These are phyloP conservation scores for Endoconidiophora polonica DNA, from an alignment of 2,329 filamentous ascomycete genomes.

Conservation along the genomic window DNA sequence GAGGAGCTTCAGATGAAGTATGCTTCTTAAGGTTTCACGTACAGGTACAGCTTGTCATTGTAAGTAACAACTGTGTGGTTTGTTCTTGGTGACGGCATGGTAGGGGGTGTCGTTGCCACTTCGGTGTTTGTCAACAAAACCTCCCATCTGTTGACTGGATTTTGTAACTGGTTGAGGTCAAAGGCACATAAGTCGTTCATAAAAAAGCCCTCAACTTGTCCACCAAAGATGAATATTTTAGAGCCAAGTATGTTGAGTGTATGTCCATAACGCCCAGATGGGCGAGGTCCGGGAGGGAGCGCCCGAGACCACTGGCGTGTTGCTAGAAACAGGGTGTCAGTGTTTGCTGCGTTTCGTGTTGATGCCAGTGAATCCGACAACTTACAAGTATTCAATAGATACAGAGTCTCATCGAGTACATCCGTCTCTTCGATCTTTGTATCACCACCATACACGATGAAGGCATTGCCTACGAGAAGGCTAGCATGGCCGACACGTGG, in stretches of 20 bases:
- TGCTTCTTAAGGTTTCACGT: constrained; percentile 24
- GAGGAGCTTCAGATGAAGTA: not conserved
- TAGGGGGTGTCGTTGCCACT: constrained; percentile 23
- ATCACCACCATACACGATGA: constrained; percentile 96
- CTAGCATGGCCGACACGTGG: constrained; percentile 89
- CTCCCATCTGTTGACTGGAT: constrained; percentile 84
- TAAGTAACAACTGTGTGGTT: constrained; percentile 88
- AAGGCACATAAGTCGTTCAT: constrained; percentile 96
- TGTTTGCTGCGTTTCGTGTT: not conserved
- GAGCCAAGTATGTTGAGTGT: constrained; percentile 92
- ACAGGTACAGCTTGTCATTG: constrained; percentile 88
- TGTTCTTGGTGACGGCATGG: constrained; percentile 70
- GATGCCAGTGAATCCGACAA: constrained; percentile 18
- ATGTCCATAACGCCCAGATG: constrained; percentile 85
- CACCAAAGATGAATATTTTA: constrained; percentile 94
- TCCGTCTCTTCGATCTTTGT: constrained; percentile 93
- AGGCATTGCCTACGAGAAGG: constrained; percentile 90
- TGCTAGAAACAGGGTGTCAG: constrained; percentile 33
- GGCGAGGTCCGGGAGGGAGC: constrained; percentile 68
- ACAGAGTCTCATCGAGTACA: constrained; percentile 82
- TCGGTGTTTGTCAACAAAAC: constrained; percentile 45
- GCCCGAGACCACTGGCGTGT: constrained; percentile 97
- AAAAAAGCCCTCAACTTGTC: constrained; percentile 91
- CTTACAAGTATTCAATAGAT: constrained; percentile 94
- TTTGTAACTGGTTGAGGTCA: constrained; percentile 86